phyloP scores from a whole-genome alignment of 2,329 filamentous ascomycete genomes.

The Claviceps capensis region DNA sequence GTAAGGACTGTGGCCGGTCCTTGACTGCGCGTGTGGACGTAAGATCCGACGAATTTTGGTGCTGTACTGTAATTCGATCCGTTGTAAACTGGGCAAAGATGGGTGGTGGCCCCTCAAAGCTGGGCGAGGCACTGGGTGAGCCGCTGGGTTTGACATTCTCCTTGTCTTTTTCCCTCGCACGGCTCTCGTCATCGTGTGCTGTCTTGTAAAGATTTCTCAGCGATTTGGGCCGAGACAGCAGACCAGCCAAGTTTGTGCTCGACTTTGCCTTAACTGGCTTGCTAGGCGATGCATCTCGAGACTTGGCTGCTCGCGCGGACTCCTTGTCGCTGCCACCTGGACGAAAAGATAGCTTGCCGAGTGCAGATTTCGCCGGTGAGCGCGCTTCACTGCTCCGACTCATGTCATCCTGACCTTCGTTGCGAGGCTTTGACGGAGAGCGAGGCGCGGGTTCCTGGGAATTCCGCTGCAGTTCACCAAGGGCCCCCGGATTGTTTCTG shows the following conservation, averaged over 20 bases:
- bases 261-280: constrained; percentile 74
- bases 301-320: constrained; percentile 19
- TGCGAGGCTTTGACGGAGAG: constrained; percentile 25
- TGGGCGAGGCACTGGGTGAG: constrained; percentile 20
- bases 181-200: constrained; percentile 37
- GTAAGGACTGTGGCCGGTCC: constrained; percentile 37
- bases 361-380: constrained; percentile 16
- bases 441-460: constrained; percentile 28
- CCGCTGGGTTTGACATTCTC: constrained; percentile 58
- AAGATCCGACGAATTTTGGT: not conserved
- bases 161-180: constrained; percentile 60
- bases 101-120: constrained; percentile 39
- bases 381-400: not conserved
- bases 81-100: constrained; percentile 64
- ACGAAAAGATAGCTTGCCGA: constrained; percentile 29
- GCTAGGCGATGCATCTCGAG: constrained; percentile 34
- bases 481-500: constrained; percentile 27
- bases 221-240: constrained; percentile 64
- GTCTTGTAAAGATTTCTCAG: constrained; percentile 49
- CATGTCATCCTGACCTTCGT: constrained; percentile 17
- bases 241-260: constrained; percentile 62
- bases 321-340: constrained; percentile 24
- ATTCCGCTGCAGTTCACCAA: constrained; percentile 45
- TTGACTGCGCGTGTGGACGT: constrained; percentile 16
- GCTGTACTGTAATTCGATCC: constrained; percentile 8